Percentiles rank a stretch among this genome's conserved stretches.
phyloP scores from a whole-genome alignment of 139 green algal species.

The Desmodesmus armatus region DNA sequence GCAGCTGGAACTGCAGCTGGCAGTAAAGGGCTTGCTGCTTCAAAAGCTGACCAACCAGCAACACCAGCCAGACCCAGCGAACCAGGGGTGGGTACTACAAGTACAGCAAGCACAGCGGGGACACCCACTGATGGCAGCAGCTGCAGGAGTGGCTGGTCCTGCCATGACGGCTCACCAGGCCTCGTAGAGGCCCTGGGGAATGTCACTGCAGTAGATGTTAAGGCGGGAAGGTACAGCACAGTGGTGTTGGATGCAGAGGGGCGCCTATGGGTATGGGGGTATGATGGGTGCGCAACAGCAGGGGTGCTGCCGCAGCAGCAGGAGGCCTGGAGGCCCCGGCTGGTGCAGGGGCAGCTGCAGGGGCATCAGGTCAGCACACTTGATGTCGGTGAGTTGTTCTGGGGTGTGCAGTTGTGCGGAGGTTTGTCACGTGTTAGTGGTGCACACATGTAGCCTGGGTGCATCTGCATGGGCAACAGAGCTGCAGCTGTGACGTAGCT shows the following conservation, averaged over 20 bases:
- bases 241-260: constrained; percentile 50
- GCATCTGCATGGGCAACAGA: no score
- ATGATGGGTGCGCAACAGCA: constrained; percentile 57
- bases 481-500: no score
- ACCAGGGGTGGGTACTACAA: no score
- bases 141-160: constrained; percentile 29
- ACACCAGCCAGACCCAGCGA: no score
- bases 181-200: background rate
- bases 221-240: constrained; percentile 66
- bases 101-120: no score
- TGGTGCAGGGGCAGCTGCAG: constrained; percentile 44
- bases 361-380: constrained; percentile 57
- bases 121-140: no score
- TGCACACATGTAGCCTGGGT: no score
- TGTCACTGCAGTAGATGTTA: constrained; percentile 45
- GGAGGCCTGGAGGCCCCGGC: constrained; percentile 42
- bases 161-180: constrained; percentile 7
- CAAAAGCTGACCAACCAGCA: background rate
- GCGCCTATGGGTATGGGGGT: constrained; percentile 54
- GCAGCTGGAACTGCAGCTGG: background rate
- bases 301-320: constrained; percentile 30
- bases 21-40: background rate
- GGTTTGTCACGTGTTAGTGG: background rate
- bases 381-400: constrained; percentile 51
- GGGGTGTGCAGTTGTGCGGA: background rate